These are phyloP conservation scores for Dissophora globulifera DNA, from an alignment of 192 early-diverging fungal species.

Conservation along the genomic window DNA sequence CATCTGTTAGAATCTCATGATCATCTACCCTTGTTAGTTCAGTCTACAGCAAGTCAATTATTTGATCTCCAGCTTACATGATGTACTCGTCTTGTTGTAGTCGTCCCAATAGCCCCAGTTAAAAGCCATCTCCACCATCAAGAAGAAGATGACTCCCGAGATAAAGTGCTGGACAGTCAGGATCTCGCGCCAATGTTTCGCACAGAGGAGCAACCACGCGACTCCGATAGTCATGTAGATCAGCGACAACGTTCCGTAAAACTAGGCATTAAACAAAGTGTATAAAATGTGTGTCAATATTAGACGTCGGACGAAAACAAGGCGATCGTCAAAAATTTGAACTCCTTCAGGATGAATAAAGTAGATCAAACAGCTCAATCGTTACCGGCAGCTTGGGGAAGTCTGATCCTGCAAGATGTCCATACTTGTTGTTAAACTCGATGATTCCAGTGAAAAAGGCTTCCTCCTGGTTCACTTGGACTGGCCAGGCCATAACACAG, in stretches of 20 bases:
- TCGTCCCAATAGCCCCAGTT: conserved; percentile 88
- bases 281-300: too few species aligned
- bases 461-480: conserved; percentile 5
- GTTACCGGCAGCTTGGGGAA: conserved; percentile 89
- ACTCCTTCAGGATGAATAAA: not conserved
- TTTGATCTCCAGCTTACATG: conserved; percentile 55
- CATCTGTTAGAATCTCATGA: too few species aligned
- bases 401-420: conserved; percentile 83
- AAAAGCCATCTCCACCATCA: conserved; percentile 92
- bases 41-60: too few species aligned
- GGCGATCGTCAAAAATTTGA: too few species aligned
- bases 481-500: conserved; percentile 71
- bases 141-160: conserved; percentile 83
- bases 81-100: conserved; percentile 70
- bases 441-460: conserved; percentile 64
- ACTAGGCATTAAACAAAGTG: conserved; percentile 55
- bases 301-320: too few species aligned
- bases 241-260: conserved; percentile 80
- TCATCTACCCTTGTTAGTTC: too few species aligned
- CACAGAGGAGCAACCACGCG: conserved; percentile 82
- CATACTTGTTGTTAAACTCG: conserved; percentile 83
- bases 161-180: conserved; percentile 93
- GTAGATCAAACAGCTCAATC: too few species aligned
- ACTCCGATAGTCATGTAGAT: conserved; percentile 80
- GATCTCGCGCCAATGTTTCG: conserved; percentile 88